Evolutionary conservation across 495 filamentous ascomycete genomes (phyloP).

Genomic region (Mytilinidion resinicola): DNA sequence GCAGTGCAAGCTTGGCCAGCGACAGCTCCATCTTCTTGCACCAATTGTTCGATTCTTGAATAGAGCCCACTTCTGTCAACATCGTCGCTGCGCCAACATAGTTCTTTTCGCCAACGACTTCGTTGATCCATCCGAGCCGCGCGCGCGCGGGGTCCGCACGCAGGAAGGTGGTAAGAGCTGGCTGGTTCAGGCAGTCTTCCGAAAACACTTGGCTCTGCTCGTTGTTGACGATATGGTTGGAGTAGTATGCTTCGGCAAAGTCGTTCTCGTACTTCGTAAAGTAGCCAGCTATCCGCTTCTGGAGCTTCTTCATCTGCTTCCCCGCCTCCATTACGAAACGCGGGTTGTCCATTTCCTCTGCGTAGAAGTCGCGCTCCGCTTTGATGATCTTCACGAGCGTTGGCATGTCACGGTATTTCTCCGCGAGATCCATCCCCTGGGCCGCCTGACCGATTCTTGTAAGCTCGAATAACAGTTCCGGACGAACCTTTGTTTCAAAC

Average conservation of each 20-base stretch:
- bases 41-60: constrained; percentile 71
- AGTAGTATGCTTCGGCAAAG: constrained; percentile 77
- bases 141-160: constrained; percentile 59
- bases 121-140: constrained; percentile 91
- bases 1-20: constrained; percentile 69
- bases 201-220: constrained; percentile 61
- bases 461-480: constrained; percentile 54
- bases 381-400: constrained; percentile 33
- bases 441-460: constrained; percentile 59
- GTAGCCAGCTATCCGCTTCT: constrained; percentile 27
- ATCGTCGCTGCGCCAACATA: constrained; percentile 62
- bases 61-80: constrained; percentile 57
- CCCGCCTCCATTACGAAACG: constrained; percentile 16
- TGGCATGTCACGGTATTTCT: constrained; percentile 47
- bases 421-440: constrained; percentile 61
- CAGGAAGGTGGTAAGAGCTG: constrained; percentile 67
- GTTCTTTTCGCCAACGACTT: constrained; percentile 62
- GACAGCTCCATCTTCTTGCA: constrained; percentile 87
- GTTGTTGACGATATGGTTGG: constrained; percentile 60
- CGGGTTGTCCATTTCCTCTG: constrained; percentile 13
- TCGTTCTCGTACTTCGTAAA: constrained; percentile 47
- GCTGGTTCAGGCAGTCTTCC: constrained; percentile 54
- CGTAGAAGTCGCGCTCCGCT: constrained; percentile 17
- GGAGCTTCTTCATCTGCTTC: constrained; percentile 18
- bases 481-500: constrained; percentile 48